phyloP scores from a whole-genome alignment of 2,329 filamentous ascomycete genomes.

The Alternaria tenuissima region DNA sequence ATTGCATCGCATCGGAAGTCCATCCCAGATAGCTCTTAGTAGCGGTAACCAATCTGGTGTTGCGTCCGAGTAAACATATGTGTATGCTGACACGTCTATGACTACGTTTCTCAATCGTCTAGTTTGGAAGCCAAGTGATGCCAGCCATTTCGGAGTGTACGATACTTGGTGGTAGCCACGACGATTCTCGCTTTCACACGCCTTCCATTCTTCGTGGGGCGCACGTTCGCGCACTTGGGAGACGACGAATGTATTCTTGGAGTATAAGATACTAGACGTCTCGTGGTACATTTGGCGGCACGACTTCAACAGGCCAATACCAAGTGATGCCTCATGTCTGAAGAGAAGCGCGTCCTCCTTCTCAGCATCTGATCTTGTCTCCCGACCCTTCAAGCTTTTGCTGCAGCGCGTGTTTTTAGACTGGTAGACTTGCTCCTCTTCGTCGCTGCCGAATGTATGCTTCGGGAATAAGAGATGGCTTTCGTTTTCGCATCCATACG shows the following conservation, averaged over 20 bases:
- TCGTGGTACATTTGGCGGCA: constrained; percentile 7
- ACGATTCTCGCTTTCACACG: fast-evolving
- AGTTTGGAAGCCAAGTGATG: not conserved
- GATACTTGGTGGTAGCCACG: not conserved
- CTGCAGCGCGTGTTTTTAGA: not conserved
- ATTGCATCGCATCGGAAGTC: not conserved
- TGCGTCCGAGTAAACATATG: too few relatives aligned
- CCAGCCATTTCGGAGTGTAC: not conserved
- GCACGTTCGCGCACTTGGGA: too few relatives aligned
- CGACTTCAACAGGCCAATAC: not conserved
- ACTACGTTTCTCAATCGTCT: too few relatives aligned
- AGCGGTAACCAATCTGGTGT: not conserved
- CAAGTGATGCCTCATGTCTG: not conserved
- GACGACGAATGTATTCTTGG: not conserved
- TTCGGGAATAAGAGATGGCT: too few relatives aligned
- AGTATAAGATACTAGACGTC: not conserved
- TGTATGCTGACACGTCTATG: not conserved
- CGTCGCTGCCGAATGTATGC: not conserved
- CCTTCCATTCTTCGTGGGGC: too few relatives aligned
- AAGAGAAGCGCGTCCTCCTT: not conserved
- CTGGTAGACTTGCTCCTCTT: not conserved
- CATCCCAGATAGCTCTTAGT: not conserved
- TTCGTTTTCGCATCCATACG: not conserved
- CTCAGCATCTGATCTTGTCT: not conserved
- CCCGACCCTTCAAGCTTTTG: not conserved